Conservation (phyloP, 1,284 basidiomycete species). For the Tylopilus sp. region DNA sequence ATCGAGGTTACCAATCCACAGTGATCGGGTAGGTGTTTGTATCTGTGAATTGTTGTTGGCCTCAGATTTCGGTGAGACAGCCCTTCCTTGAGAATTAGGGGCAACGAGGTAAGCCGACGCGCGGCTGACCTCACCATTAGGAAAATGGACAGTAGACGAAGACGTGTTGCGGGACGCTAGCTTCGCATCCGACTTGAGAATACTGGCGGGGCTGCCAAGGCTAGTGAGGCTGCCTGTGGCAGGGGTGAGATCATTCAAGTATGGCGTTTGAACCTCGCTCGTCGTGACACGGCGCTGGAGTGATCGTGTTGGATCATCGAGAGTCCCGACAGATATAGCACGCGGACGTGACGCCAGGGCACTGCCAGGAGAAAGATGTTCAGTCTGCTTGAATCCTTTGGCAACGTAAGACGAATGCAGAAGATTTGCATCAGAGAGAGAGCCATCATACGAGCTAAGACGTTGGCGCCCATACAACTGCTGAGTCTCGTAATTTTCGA, state of each 20-base stretch:
- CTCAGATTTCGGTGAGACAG: slow-evolving; percentile 78
- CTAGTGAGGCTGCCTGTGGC: slow-evolving; percentile 42
- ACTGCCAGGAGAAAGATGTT: slow-evolving; percentile 55
- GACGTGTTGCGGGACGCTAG: slow-evolving; percentile 46
- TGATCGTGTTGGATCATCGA: slow-evolving; percentile 74
- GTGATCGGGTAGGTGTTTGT: slow-evolving; percentile 89
- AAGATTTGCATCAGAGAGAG: slow-evolving; percentile 45
- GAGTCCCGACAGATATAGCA: slow-evolving; percentile 86
- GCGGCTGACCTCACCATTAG: slow-evolving; percentile 58
- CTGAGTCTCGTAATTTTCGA: slow-evolving; percentile 56
- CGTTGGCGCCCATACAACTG: slow-evolving; percentile 51
- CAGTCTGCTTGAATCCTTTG: slow-evolving; percentile 70
- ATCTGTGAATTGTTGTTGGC: slow-evolving; percentile 62
- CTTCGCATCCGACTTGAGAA: slow-evolving; percentile 58
- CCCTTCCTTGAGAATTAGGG: slow-evolving; percentile 63
- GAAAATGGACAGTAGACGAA: slow-evolving; percentile 69
- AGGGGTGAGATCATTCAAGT: slow-evolving; percentile 53
- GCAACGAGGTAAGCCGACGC: slow-evolving; percentile 66
- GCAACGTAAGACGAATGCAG: slow-evolving; percentile 62
- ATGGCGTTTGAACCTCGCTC: slow-evolving; percentile 54
- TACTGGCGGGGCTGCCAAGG: slow-evolving; percentile 51
- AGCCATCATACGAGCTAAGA: slow-evolving; percentile 59
- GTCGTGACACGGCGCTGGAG: slow-evolving; percentile 63
- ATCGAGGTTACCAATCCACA: slow-evolving; percentile 98
- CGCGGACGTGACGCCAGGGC: slow-evolving; percentile 64